Evolutionary conservation across 1,284 basidiomycete genomes (phyloP).

Genomic region (Heterobasidion parviporum): DNA sequence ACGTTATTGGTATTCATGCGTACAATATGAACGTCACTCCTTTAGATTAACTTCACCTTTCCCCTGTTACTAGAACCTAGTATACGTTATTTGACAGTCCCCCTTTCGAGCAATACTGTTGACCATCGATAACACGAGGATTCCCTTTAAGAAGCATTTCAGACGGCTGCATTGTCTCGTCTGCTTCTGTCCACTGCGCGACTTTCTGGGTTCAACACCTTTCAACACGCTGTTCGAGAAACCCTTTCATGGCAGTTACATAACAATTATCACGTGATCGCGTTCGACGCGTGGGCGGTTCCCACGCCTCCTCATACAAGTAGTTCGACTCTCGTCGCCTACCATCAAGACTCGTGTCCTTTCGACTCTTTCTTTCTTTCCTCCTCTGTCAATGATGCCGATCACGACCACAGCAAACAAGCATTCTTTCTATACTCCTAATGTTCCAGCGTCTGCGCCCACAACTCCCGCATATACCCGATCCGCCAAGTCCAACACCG

Average conservation of each 20-base stretch:
- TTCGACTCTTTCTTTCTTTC: slow-evolving; percentile 4
- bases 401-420: slow-evolving; percentile 10
- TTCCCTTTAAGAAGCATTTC: too few relatives aligned
- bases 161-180: too few relatives aligned
- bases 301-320: slow-evolving; percentile 9
- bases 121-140: too few relatives aligned
- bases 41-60: not conserved
- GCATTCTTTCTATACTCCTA: slow-evolving; percentile 16
- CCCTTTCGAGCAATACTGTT: not conserved
- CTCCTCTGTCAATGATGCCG: slow-evolving; percentile 8
- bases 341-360: slow-evolving; percentile 10
- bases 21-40: not conserved
- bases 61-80: not conserved
- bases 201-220: too few relatives aligned
- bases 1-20: not conserved
- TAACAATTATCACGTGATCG: slow-evolving; percentile 11
- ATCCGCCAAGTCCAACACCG: slow-evolving; percentile 20
- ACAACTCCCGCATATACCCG: slow-evolving; percentile 35
- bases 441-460: slow-evolving; percentile 35
- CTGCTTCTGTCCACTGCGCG: too few relatives aligned
- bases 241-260: not conserved
- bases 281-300: slow-evolving; percentile 13
- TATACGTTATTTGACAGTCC: not conserved
- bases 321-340: slow-evolving; percentile 5
- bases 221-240: not conserved